These are phyloP conservation scores for Colletotrichum somersetense DNA, from an alignment of 2,329 filamentous ascomycete species.

Conservation along the genomic window DNA sequence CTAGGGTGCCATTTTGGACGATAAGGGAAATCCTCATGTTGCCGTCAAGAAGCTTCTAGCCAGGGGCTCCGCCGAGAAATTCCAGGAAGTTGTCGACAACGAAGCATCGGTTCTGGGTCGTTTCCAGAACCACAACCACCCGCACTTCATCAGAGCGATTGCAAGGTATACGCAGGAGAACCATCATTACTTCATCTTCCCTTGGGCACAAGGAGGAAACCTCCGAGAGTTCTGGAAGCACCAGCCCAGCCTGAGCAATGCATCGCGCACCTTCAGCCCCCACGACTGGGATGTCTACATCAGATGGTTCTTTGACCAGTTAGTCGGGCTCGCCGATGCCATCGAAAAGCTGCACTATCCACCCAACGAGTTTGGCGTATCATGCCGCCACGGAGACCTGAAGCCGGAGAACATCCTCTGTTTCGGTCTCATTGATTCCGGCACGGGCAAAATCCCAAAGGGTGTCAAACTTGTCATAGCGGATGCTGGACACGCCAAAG, in stretches of 20 bases:
- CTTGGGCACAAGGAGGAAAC: slow-evolving; percentile 3
- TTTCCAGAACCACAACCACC: not conserved
- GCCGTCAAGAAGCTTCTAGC: not conserved
- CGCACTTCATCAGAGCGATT: slow-evolving; percentile 1
- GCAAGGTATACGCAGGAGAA: not conserved
- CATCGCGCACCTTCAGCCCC: not conserved
- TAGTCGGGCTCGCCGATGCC: not conserved
- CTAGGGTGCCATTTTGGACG: not conserved
- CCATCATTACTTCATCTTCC: not conserved
- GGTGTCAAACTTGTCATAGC: not conserved
- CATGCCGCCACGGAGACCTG: slow-evolving; percentile 4
- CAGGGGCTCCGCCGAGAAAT: not conserved
- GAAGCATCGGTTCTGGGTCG: not conserved
- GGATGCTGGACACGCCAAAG: not conserved
- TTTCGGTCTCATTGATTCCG: not conserved
- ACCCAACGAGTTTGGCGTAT: not conserved
- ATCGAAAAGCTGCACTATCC: not conserved
- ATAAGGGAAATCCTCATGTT: not conserved
- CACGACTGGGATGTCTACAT: slow-evolving; percentile 1
- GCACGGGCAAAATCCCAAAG: not conserved
- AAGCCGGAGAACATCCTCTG: slow-evolving; percentile 4
- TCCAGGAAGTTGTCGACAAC: not conserved
- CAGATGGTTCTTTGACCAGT: slow-evolving; percentile 1
- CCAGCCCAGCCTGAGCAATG: not conserved
- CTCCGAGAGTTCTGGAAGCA: not conserved